phyloP scores from a whole-genome alignment of 495 filamentous ascomycete species.

The Entonaema liquescens region DNA sequence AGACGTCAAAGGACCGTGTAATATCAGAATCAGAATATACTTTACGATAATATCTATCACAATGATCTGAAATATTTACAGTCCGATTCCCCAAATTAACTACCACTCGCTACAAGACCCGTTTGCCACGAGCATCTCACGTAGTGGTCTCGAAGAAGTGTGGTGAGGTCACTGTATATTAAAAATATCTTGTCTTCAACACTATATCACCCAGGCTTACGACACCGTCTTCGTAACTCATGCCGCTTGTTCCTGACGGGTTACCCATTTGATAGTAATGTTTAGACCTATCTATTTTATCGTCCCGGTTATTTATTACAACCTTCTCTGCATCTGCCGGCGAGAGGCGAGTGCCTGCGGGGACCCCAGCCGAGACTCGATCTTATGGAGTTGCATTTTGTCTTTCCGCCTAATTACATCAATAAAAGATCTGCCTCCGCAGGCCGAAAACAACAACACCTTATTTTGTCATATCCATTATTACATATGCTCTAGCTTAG shows the following conservation, averaged over 20 bases:
- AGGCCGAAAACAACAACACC: slow-evolving; percentile 33
- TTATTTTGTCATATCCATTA: slow-evolving; percentile 26
- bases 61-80: slow-evolving; percentile 18
- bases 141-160: background rate
- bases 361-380: slow-evolving; percentile 27
- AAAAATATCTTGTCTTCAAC: slow-evolving; percentile 3
- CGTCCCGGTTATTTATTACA: slow-evolving; percentile 9
- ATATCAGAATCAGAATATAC: background rate
- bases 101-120: slow-evolving; percentile 7
- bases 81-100: slow-evolving; percentile 33
- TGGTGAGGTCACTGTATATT: slow-evolving; percentile 17
- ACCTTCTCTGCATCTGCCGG: slow-evolving; percentile 35
- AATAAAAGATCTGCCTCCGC: slow-evolving; percentile 38
- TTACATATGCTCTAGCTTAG: slow-evolving; percentile 17
- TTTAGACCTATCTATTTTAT: slow-evolving; percentile 7
- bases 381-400: slow-evolving; percentile 36
- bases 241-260: background rate
- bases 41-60: background rate
- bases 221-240: slow-evolving; percentile 10
- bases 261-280: slow-evolving; percentile 16
- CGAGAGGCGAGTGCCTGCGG: slow-evolving; percentile 29
- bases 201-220: slow-evolving; percentile 19
- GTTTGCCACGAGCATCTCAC: slow-evolving; percentile 6
- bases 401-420: slow-evolving; percentile 46
- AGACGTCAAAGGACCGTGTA: background rate